phyloP scores from a whole-genome alignment of 2,329 filamentous ascomycete genomes.

The Fusarium chuoi region DNA sequence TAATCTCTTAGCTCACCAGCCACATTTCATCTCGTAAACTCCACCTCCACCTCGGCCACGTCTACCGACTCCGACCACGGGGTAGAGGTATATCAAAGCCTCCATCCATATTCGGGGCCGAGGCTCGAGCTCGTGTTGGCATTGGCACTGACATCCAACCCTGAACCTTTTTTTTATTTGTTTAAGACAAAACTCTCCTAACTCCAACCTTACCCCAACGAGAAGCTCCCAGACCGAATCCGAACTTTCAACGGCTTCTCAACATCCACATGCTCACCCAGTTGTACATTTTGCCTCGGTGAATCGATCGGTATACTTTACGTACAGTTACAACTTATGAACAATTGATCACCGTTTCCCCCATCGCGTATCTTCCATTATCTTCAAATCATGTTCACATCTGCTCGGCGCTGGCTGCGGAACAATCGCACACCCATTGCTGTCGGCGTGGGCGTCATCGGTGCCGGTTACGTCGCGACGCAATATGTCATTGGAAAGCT shows the following conservation, averaged over 20 bases:
- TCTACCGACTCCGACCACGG: constrained; percentile 22
- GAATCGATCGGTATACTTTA: constrained; percentile 1
- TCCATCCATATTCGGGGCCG: constrained; percentile 29
- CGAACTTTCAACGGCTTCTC: constrained; percentile 9
- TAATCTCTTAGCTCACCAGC: not conserved
- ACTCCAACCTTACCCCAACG: constrained; percentile 14
- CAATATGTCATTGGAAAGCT: constrained; percentile 95
- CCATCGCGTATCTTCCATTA: not conserved
- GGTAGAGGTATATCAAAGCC: constrained; percentile 10
- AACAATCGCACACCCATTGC: constrained; percentile 92
- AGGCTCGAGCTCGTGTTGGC: constrained; percentile 18
- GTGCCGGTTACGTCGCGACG: constrained; percentile 89
- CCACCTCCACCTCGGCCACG: constrained; percentile 12
- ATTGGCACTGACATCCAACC: constrained; percentile 15
- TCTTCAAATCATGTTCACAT: constrained; percentile 64
- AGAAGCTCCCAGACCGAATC: constrained; percentile 1
- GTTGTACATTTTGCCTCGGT: not conserved
- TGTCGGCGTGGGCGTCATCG: constrained; percentile 86
- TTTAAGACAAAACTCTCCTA: not conserved
- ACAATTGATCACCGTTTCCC: constrained; percentile 25
- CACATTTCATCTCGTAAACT: not conserved
- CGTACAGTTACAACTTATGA: constrained; percentile 18
- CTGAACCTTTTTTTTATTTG: constrained; percentile 1
- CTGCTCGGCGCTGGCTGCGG: constrained; percentile 89
- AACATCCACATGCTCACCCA: constrained; percentile 20